Evolutionary conservation across 371 early-diverging fungal species (phyloP), one percentile per base, ranked within the genome.

Genomic region (Mucor circinelloides): DNA sequence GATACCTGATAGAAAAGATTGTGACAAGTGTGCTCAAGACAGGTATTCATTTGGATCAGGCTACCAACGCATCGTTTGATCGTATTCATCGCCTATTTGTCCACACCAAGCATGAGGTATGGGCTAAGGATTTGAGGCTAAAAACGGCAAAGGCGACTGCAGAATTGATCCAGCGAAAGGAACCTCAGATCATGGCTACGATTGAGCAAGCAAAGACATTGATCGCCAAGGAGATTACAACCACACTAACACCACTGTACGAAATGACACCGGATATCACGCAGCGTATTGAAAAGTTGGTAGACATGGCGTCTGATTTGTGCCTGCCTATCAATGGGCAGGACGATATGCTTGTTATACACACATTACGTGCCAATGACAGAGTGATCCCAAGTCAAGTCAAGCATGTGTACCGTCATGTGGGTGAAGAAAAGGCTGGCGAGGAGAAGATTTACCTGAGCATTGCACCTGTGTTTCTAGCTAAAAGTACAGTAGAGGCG

Each of bases 301-400:
- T 72, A 0, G 72, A 72, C 9, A 68, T 72, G 68, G 72, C 72
- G n/a, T 12, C 61, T n/a, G 64, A 72, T 30, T 23, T 72, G 8
- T 59, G 64, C 60, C 42, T 72, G n/a, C 72, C 72, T 17, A 64
- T 72, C 12, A 54, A 61, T 27, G 68, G 72, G 6, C 72, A 72
- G 40, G 72, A 68, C 19, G 68, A 67, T 56, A 15, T 38, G 5
- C 34, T 71, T 10, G 23, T 46, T 19, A 60, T 67, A 4, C 32
- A 54, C n/a, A 8, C 55, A 44, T 21, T 64, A 9, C 23, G 32
- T 12, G 10, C 4, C 0, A 55, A 25, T 3, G 58, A 64, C 12
- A 25, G 12, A 23, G 65, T 70, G 5, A 46, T 44, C 21, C 48
- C 31, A 50, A 52, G 17, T 9, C 71, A 71, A 67, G 67, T 71